phyloP scores from a whole-genome alignment of 2,329 filamentous ascomycete genomes.

The Neonectria sp. region DNA sequence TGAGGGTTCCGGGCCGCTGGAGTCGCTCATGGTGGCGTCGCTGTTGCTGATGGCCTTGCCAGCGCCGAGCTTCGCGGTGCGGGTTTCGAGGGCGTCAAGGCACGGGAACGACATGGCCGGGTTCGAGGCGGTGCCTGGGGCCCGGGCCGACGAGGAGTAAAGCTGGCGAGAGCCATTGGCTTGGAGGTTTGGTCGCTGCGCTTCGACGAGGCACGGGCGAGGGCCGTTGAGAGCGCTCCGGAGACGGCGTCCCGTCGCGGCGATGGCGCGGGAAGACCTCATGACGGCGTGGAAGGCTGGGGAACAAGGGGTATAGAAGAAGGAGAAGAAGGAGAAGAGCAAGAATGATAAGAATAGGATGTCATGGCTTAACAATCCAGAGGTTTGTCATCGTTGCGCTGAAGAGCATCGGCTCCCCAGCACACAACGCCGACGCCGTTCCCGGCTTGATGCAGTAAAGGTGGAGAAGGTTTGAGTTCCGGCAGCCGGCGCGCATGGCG shows the following conservation, averaged over 20 bases:
- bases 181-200: slow-evolving; percentile 8
- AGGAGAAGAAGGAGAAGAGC: neutral
- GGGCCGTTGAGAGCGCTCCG: slow-evolving; percentile 20
- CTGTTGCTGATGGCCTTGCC: slow-evolving; percentile 21
- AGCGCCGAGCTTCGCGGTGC: slow-evolving; percentile 80
- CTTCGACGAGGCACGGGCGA: slow-evolving; percentile 20
- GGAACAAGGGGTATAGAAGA: neutral
- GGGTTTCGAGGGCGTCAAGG: slow-evolving; percentile 85
- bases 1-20: slow-evolving; percentile 90
- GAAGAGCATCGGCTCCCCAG: slow-evolving; percentile 15
- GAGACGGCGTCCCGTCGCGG: slow-evolving; percentile 39
- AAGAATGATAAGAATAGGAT: neutral
- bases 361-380: slow-evolving; percentile 17
- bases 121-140: slow-evolving; percentile 72
- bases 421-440: slow-evolving; percentile 26
- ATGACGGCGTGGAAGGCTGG: slow-evolving; percentile 25
- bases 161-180: slow-evolving; percentile 39
- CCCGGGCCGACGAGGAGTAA: slow-evolving; percentile 39
- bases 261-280: slow-evolving; percentile 42
- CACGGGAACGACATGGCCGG: slow-evolving; percentile 92
- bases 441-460: slow-evolving; percentile 35
- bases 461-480: slow-evolving; percentile 32
- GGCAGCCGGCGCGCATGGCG: slow-evolving; percentile 41
- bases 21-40: slow-evolving; percentile 38
- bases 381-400: slow-evolving; percentile 45